Conservation (phyloP, 208 protist species). For the Vickermania ingenoplastis region DNA sequence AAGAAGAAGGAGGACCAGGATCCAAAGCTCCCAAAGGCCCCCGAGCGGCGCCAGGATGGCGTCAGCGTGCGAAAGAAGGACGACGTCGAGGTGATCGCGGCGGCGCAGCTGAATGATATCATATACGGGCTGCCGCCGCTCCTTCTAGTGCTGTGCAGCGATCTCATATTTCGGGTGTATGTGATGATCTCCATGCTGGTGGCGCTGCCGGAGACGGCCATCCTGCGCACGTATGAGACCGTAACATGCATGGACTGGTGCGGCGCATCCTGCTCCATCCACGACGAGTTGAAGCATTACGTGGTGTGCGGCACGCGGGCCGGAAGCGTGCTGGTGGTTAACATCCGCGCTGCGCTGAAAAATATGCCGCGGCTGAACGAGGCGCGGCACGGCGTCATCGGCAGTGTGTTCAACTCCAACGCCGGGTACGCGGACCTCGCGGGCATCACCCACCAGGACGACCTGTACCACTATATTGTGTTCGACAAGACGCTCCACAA, state of each 20-base stretch:
- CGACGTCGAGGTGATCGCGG: conserved; percentile 15
- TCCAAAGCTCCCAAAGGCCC: background rate
- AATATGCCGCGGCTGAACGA: conserved; percentile 18
- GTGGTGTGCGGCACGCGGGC: conserved; percentile 32
- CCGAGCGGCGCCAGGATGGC: conserved; percentile 7
- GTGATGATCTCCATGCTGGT: conserved; percentile 37
- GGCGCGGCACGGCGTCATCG: conserved; percentile 2
- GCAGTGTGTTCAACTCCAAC: conserved; percentile 9
- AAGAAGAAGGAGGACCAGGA: conserved; percentile 5
- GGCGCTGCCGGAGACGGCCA: conserved; percentile 44
- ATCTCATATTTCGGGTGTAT: conserved; percentile 63
- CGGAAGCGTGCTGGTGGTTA: conserved; percentile 18
- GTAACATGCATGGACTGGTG: conserved; percentile 56
- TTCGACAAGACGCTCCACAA: conserved; percentile 13
- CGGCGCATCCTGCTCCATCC: conserved; percentile 1
- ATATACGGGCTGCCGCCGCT: conserved; percentile 28
- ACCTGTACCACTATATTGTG: conserved; percentile 11
- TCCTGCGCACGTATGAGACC: conserved; percentile 38
- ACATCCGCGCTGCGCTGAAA: conserved; percentile 20
- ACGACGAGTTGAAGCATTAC: conserved; percentile 20
- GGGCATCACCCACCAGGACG: conserved; percentile 2
- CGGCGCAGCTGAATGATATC: conserved; percentile 29
- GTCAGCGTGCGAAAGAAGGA: conserved; percentile 8
- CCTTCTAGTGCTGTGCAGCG: conserved; percentile 37
- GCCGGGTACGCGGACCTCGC: conserved; percentile 9